These are phyloP conservation scores for Harringtonia lauricola DNA, from an alignment of 2,329 filamentous ascomycete genomes.

Conservation along the genomic window DNA sequence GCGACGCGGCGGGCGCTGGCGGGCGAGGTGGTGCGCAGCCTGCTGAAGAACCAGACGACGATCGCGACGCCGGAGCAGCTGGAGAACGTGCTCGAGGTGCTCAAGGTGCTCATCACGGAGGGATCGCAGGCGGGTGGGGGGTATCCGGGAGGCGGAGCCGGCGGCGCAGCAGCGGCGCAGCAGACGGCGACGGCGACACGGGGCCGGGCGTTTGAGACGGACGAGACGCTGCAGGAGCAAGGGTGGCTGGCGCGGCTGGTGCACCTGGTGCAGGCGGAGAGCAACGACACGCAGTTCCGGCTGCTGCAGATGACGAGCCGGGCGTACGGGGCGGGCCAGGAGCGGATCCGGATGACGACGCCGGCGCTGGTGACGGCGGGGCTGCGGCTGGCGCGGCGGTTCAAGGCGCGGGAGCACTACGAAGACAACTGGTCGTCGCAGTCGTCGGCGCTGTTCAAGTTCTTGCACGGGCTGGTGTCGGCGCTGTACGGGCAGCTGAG, in stretches of 20 bases:
- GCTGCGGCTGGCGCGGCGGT: constrained; percentile 77
- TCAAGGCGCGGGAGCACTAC: constrained; percentile 83
- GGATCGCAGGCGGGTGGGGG: constrained; percentile 74
- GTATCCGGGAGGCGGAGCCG: constrained; percentile 53
- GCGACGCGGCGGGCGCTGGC: constrained; percentile 84
- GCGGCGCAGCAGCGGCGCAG: constrained; percentile 52
- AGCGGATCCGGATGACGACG: constrained; percentile 91
- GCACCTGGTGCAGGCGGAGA: constrained; percentile 69
- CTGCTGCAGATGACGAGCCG: constrained; percentile 81
- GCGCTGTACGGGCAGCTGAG: constrained; percentile 81
- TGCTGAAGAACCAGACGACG: constrained; percentile 72
- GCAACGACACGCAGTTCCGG: constrained; percentile 92
- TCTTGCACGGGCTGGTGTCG: constrained; percentile 81
- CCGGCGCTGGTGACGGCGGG: constrained; percentile 84
- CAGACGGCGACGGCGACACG: constrained; percentile 51
- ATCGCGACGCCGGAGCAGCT: constrained; percentile 71
- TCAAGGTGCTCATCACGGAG: constrained; percentile 89
- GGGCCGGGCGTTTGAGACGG: constrained; percentile 65
- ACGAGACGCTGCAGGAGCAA: constrained; percentile 96
- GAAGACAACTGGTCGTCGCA: constrained; percentile 54
- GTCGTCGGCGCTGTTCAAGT: constrained; percentile 78
- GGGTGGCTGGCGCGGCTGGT: constrained; percentile 91
- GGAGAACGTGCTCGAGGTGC: constrained; percentile 77
- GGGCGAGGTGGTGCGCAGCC: constrained; percentile 69
- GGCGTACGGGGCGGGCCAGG: constrained; percentile 82